These are phyloP conservation scores for Conticribra guillardii DNA, from an alignment of 108 stramenopile species.

Conservation along the genomic window DNA sequence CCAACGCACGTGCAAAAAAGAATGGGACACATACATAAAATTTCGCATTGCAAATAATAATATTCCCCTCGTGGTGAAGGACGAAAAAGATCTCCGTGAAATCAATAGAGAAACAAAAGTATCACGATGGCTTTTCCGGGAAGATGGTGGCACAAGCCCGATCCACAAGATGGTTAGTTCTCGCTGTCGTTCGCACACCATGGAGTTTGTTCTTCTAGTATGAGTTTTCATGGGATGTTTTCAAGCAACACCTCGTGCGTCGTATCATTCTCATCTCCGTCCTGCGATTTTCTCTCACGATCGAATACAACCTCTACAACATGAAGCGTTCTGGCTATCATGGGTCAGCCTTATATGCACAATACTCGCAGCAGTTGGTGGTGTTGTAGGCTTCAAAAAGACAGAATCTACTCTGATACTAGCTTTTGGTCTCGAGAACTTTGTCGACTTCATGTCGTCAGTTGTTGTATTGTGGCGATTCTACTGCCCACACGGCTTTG, in stretches of 20 bases:
- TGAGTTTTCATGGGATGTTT: too few species aligned
- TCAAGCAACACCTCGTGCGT: too few species aligned
- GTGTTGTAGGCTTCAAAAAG: slow-evolving; percentile 53
- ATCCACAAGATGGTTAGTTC: slow-evolving; percentile 32
- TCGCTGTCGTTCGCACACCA: background rate
- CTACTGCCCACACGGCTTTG: slow-evolving; percentile 55
- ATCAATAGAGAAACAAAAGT: background rate
- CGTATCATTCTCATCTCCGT: background rate
- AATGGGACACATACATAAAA: too few species aligned
- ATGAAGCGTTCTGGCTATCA: slow-evolving; percentile 51
- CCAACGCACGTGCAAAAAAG: too few species aligned
- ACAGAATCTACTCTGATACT: slow-evolving; percentile 67
- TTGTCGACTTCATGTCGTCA: slow-evolving; percentile 70
- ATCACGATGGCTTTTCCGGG: slow-evolving; percentile 35
- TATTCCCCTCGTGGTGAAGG: slow-evolving; percentile 2
- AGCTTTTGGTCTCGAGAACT: slow-evolving; percentile 79
- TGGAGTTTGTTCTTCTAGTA: too few species aligned
- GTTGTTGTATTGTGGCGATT: slow-evolving; percentile 83
- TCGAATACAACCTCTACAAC: too few species aligned
- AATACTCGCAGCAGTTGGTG: slow-evolving; percentile 53
- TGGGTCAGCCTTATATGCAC: slow-evolving; percentile 62
- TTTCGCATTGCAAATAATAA: background rate
- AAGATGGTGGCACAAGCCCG: slow-evolving; percentile 47
- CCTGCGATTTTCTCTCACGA: too few species aligned
- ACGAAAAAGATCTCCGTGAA: too few species aligned